Conservation (phyloP, 208 protist species). For the Phytomonas francai region DNA sequence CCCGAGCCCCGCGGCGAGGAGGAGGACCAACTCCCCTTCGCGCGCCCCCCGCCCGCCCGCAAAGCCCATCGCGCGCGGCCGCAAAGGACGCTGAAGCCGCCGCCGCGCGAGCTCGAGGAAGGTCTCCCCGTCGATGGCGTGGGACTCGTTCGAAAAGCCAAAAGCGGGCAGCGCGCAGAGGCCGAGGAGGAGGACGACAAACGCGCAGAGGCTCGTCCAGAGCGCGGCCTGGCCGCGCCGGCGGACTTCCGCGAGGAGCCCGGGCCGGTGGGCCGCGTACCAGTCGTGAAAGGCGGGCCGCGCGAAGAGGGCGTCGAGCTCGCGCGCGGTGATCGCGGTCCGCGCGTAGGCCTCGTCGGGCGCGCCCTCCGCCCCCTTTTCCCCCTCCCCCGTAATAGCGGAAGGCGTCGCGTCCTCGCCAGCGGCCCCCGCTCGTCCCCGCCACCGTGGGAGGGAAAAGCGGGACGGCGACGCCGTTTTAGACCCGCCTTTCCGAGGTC, state of each 20-base stretch:
- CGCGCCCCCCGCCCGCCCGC: neutral
- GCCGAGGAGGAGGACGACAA: constrained; percentile 27
- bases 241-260: constrained; percentile 31
- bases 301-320: constrained; percentile 40
- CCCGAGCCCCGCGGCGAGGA: constrained; percentile 33
- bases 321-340: constrained; percentile 17
- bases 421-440: neutral
- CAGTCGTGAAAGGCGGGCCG: constrained; percentile 40
- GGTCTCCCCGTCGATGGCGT: constrained; percentile 13
- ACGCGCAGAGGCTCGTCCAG: constrained; percentile 27
- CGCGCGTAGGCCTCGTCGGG: constrained; percentile 18
- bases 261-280: constrained; percentile 39
- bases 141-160: constrained; percentile 22
- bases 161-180: constrained; percentile 46
- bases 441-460: neutral
- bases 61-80: neutral
- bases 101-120: constrained; percentile 9
- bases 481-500: neutral
- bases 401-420: too few relatives aligned
- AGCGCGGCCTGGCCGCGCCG: constrained; percentile 22
- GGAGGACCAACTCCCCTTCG: constrained; percentile 19
- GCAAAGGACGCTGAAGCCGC: neutral
- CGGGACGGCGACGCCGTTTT: neutral
- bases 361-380: too few relatives aligned
- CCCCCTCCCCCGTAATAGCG: too few relatives aligned